Percentiles rank a stretch among this genome's conserved stretches.
Evolutionary conservation across 2,329 filamentous ascomycete genomes (phyloP).

Genomic region (Sarocladiaceae sp.): DNA sequence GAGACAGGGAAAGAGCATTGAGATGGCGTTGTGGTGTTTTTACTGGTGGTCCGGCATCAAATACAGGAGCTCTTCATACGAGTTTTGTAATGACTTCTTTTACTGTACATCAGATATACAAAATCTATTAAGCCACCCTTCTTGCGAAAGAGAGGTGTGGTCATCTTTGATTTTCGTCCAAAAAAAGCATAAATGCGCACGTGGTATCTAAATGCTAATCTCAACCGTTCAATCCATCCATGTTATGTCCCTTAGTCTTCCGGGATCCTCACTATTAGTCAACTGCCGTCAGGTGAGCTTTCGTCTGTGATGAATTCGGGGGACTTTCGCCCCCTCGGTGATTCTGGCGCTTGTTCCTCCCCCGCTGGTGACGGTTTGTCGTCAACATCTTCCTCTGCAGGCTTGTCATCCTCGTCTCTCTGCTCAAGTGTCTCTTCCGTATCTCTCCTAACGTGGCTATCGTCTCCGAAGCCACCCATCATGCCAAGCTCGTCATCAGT

Average conservation of each 20-base stretch:
- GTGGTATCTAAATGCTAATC: neutral
- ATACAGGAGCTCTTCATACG: conserved; percentile 1
- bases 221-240: too few species aligned
- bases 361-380: conserved; percentile 14
- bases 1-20: neutral
- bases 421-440: conserved; percentile 12
- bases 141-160: too few species aligned
- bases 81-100: neutral
- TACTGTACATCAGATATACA: conserved; percentile 8
- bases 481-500: conserved; percentile 33
- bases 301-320: conserved; percentile 23
- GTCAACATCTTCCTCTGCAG: conserved; percentile 9
- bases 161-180: neutral
- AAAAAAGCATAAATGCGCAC: neutral
- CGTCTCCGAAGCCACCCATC: conserved; percentile 12
- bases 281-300: conserved; percentile 20
- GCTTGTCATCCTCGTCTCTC: conserved; percentile 1
- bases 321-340: conserved; percentile 17
- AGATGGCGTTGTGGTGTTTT: neutral
- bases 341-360: conserved; percentile 12
- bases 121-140: neutral
- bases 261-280: conserved; percentile 5
- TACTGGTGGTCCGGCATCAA: neutral
- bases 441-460: conserved; percentile 12
- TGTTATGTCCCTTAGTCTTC: too few species aligned